Conservation (phyloP, 805 yeast genomes). For the Nakazawaea peltata region DNA sequence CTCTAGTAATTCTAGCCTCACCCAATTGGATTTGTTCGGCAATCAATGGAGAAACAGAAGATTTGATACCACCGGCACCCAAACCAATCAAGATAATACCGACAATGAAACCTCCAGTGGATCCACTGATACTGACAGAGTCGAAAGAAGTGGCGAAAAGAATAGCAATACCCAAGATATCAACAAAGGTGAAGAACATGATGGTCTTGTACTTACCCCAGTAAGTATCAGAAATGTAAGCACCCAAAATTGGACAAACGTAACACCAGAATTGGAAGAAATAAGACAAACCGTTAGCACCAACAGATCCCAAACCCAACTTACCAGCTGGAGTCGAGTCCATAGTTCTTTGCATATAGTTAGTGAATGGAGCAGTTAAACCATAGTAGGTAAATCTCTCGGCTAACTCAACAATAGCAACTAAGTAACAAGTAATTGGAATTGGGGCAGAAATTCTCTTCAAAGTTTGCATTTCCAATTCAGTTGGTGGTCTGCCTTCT, state of each 20-base stretch:
- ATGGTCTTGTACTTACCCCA: conserved; percentile 70
- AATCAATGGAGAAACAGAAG: conserved; percentile 67
- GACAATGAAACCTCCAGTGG: conserved; percentile 57
- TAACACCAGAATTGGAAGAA: conserved; percentile 81
- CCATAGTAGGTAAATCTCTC: conserved; percentile 83
- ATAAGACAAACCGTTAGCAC: conserved; percentile 67
- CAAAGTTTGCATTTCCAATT: conserved; percentile 41
- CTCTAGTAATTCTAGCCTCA: conserved; percentile 11
- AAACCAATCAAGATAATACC: conserved; percentile 57
- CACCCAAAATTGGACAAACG: conserved; percentile 72
- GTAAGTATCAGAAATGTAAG: conserved; percentile 65
- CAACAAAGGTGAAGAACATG: conserved; percentile 48
- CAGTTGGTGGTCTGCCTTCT: conserved; percentile 38
- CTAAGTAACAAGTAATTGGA: conserved; percentile 52
- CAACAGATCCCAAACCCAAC: conserved; percentile 47
- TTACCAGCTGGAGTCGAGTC: conserved; percentile 37
- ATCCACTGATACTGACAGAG: conserved; percentile 35
- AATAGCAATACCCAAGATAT: conserved; percentile 54
- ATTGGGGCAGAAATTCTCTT: conserved; percentile 44
- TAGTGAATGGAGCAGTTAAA: conserved; percentile 65
- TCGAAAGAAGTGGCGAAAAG: conserved; percentile 68
- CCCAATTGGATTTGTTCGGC: conserved; percentile 31
- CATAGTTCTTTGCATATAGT: conserved; percentile 57
- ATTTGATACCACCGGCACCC: conserved; percentile 77
- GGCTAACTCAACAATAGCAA: conserved; percentile 67